A percentile compares a stretch with the other conserved stretches of the same genome.
Evolutionary conservation across 768 basidiomycete genomes (phyloP).

Genomic region (Termitomyces sp.): DNA sequence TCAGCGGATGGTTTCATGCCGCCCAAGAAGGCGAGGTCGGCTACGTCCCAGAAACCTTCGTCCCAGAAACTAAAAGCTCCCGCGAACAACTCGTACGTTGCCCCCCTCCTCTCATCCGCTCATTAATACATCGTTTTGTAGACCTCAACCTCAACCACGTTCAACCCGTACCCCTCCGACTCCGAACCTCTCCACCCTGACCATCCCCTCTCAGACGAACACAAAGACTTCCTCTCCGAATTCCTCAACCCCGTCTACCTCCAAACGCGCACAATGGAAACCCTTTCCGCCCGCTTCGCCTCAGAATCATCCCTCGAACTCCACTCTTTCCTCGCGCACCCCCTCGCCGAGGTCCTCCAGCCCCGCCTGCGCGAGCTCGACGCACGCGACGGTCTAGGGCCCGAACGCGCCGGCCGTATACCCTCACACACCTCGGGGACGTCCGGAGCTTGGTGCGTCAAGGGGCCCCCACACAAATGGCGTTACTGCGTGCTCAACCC

Average conservation of each 20-base stretch:
- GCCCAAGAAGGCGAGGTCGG: constrained; percentile 90
- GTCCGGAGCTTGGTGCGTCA: constrained; percentile 56
- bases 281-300: constrained; percentile 75
- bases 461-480: constrained; percentile 92
- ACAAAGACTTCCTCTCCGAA: constrained; percentile 69
- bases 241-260: constrained; percentile 92
- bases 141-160: constrained; percentile 59
- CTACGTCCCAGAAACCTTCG: constrained; percentile 48
- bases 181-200: constrained; percentile 46
- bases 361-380: constrained; percentile 60
- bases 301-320: constrained; percentile 86
- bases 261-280: constrained; percentile 70
- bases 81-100: constrained; percentile 84
- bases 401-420: constrained; percentile 45
- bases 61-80: constrained; percentile 61
- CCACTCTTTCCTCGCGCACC: constrained; percentile 72
- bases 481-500: constrained; percentile 73
- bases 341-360: constrained; percentile 66
- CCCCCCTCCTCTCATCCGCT: neutral
- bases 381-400: constrained; percentile 53
- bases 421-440: constrained; percentile 66
- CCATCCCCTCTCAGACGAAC: constrained; percentile 45
- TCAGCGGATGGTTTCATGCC: constrained; percentile 97
- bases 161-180: constrained; percentile 45
- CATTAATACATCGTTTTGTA: constrained; percentile 19